Base-by-base conservation (phyloP, 1,284 basidiomycete genomes). In the Ustilago crameri region DNA sequence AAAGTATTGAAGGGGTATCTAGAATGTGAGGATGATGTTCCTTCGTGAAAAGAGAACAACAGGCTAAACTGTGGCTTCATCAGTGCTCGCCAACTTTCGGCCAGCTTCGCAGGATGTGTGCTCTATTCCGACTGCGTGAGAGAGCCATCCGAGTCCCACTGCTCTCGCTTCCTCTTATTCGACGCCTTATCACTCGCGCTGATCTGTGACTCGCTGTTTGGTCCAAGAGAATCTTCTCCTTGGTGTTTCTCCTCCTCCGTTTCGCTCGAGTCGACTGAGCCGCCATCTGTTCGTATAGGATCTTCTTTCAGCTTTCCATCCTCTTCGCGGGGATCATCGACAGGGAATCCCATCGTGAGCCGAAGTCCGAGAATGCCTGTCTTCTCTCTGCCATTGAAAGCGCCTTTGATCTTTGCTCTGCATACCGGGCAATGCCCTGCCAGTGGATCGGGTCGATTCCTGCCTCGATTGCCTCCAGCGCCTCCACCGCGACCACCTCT, bases 401-500 rank as follows among this genome's bases (percentile, higher is more conserved):
- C 76, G 20, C 75, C 76, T 8, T 66, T 68, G 50, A 80, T 79
- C 32, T 66, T 60, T 20, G 73, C 53, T 37, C 78, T 61, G 38
- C 78, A 80, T 0, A 80, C 78, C 9, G 78, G 78, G 41, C 78
- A 80, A 12, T 69, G 69, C 2, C 78, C 78, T 5, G 64, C 71
- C 18, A 79, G 41, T 3, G 75, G 75, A 51, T 74, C 73, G 4
- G 69, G 45, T 51, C 57, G 65, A 42, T 26, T 41, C 27, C 57
- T 41, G 5, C 38, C 49, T 7, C 50, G 35, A 23, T 42, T 30
- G 14, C 53, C 23, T 37, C 35, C 57, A 46, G 38, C 55, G 20
- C 51, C 40, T 18, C 51, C 42, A 3, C 58, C 58, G 0, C 57
- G 44, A 32, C 49, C 43, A 5, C 54, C 51, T 34, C 51, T 56